Base-by-base conservation (phyloP, 768 basidiomycete genomes). In the Kwoniella sp. region DNA sequence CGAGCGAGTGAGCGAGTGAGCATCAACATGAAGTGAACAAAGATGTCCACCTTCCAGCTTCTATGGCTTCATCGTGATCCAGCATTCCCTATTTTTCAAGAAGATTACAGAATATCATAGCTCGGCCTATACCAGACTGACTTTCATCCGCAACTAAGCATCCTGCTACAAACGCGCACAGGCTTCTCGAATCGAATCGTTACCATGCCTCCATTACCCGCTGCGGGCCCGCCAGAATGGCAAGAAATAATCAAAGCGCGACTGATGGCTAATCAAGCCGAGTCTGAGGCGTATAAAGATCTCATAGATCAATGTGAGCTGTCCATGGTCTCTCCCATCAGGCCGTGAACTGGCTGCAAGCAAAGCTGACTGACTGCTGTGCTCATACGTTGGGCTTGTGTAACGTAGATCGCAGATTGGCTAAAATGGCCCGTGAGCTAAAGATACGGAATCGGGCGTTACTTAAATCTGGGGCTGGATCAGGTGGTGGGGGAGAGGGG, bases 361-460 rank as follows among this genome's bases (percentile, higher is more conserved):
- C n/a, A n/a, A n/a, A n/a, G n/a, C n/a, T n/a, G n/a, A 33, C 7
- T 33, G 33, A 13, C 33, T 33, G 33, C 33, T 33, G 5, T 13
- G 7, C 33, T 33, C 33, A 33, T 33, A 13, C 7, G 33, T 13
- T 33, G 33, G 33, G 33, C 13, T n/a, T n/a, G n/a, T 13, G 33
- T 33, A 6, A 13, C 33, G 33, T 57, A 97, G 94, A 94, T 83
- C 87, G 90, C 66, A 87, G 91, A 76, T 85, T 97, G 68, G 92
- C 93, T 2, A 90, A 92, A 75, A 92, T 93, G 80, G 90, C 94
- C 22, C 88, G 91, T 73, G 84, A 93, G 17, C 84, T 97, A 76
- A 95, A 92, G 78, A 90, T 95, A 75, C 86, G 95, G 59, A 97
- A 97, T 85, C 86, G 88, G 17, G 89, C 90, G 10, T 85, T 98